phyloP scores from a whole-genome alignment of 2,329 filamentous ascomycete genomes.

The Penicillium sp. region DNA sequence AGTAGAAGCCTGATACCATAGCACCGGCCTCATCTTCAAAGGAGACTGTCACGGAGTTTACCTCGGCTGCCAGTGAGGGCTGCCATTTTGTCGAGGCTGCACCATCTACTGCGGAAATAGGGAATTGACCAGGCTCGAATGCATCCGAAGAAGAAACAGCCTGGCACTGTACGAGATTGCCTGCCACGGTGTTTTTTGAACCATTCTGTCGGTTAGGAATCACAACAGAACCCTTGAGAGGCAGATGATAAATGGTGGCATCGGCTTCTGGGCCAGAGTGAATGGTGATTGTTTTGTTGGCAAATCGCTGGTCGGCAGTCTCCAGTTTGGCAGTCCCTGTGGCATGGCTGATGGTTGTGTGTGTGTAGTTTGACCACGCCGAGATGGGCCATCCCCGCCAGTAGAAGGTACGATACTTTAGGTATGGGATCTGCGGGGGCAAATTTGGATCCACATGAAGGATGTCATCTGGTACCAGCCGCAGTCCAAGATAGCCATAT shows the following conservation, averaged over 20 bases:
- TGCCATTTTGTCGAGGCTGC: conserved; percentile 67
- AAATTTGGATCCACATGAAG: conserved; percentile 62
- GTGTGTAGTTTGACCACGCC: conserved; percentile 61
- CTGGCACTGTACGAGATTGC: conserved; percentile 65
- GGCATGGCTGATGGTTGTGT: conserved; percentile 60
- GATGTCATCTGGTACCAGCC: conserved; percentile 58
- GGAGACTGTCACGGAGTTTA: conserved; percentile 57
- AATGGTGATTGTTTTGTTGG: conserved; percentile 56
- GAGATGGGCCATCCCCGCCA: conserved; percentile 65
- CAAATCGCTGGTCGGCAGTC: conserved; percentile 56
- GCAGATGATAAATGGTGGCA: conserved; percentile 46
- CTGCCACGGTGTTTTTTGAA: conserved; percentile 52
- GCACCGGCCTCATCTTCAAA: conserved; percentile 40
- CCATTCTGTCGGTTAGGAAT: conserved; percentile 60
- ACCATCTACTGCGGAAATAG: conserved; percentile 64
- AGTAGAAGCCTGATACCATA: conserved; percentile 48
- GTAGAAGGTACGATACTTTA: conserved; percentile 63
- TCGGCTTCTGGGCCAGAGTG: conserved; percentile 51
- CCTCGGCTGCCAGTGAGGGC: conserved; percentile 50
- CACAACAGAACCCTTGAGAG: conserved; percentile 51
- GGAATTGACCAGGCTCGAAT: conserved; percentile 65
- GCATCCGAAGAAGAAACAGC: conserved; percentile 49
- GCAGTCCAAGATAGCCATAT: conserved; percentile 66
- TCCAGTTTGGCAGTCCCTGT: conserved; percentile 44
- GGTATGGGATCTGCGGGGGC: conserved; percentile 61